Conservation (phyloP, 2,329 filamentous ascomycete species). For the Whalleya microplaca region DNA sequence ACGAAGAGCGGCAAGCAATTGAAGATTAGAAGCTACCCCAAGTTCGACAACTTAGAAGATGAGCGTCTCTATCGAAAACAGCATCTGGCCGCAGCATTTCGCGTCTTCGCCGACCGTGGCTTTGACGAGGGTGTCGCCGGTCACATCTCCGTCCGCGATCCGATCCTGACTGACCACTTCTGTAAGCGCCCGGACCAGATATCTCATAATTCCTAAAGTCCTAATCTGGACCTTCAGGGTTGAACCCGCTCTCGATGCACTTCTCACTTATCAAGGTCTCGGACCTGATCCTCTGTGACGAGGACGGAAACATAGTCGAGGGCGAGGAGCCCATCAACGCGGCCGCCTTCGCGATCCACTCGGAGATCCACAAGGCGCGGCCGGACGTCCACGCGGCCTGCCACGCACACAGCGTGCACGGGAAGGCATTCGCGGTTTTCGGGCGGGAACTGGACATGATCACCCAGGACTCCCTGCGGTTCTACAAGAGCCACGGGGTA, state of each 20-base stretch:
- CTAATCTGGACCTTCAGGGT: slow-evolving; percentile 16
- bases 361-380: slow-evolving; percentile 60
- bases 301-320: slow-evolving; percentile 59
- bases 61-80: slow-evolving; percentile 62
- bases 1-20: slow-evolving; percentile 36
- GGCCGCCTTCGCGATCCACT: slow-evolving; percentile 65
- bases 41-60: slow-evolving; percentile 54
- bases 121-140: slow-evolving; percentile 67
- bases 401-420: slow-evolving; percentile 62
- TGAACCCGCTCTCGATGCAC: slow-evolving; percentile 53
- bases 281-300: slow-evolving; percentile 64
- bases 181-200: slow-evolving; percentile 48
- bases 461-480: slow-evolving; percentile 60
- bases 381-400: slow-evolving; percentile 63
- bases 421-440: slow-evolving; percentile 64
- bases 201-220: background rate
- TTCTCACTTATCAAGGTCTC: slow-evolving; percentile 63
- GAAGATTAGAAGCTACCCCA: slow-evolving; percentile 35
- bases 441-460: slow-evolving; percentile 63
- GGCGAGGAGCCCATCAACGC: slow-evolving; percentile 60
- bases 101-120: slow-evolving; percentile 63
- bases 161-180: slow-evolving; percentile 59
- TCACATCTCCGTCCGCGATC: slow-evolving; percentile 66
- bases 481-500: slow-evolving; percentile 62
- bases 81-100: slow-evolving; percentile 64